These are phyloP conservation scores for Rosa hybrid DNA, from an alignment of 331 rosid species.

Conservation along the genomic window DNA sequence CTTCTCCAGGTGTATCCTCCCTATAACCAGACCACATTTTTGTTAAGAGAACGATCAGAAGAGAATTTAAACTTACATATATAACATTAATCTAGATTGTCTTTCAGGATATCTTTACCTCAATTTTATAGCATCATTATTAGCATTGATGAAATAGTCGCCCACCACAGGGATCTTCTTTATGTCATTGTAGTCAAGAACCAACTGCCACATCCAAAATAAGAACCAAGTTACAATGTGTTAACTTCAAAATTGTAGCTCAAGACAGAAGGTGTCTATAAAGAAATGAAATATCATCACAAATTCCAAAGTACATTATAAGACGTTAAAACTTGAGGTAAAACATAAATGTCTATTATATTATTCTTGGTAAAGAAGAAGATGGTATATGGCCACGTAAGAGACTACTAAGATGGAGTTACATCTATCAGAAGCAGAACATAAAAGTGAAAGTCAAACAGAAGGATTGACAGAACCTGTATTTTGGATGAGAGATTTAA, in stretches of 20 bases:
- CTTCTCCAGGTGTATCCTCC: slow-evolving; percentile 63
- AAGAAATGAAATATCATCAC: background rate
- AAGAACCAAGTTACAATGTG: slow-evolving; percentile 25
- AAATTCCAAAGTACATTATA: background rate
- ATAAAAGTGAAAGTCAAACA: background rate
- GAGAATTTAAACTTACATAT: background rate
- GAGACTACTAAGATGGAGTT: background rate
- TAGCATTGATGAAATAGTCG: slow-evolving; percentile 38
- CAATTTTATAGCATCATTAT: slow-evolving; percentile 31
- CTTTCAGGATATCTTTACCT: slow-evolving; percentile 42
- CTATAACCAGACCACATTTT: slow-evolving; percentile 32
- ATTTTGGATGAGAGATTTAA: background rate
- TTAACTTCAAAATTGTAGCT: slow-evolving; percentile 17
- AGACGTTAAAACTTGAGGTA: background rate
- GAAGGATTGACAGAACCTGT: background rate
- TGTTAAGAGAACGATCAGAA: background rate
- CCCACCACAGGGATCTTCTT: slow-evolving; percentile 59
- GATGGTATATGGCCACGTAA: background rate
- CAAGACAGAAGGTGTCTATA: background rate
- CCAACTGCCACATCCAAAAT: slow-evolving; percentile 51
- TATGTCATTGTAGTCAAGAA: slow-evolving; percentile 78
- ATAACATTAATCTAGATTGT: background rate
- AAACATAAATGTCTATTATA: background rate
- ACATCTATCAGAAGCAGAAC: background rate
- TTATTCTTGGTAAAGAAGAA: background rate